Base-by-base conservation (phyloP, 1,284 basidiomycete genomes). In the Rhodotorula mucilaginosa region DNA sequence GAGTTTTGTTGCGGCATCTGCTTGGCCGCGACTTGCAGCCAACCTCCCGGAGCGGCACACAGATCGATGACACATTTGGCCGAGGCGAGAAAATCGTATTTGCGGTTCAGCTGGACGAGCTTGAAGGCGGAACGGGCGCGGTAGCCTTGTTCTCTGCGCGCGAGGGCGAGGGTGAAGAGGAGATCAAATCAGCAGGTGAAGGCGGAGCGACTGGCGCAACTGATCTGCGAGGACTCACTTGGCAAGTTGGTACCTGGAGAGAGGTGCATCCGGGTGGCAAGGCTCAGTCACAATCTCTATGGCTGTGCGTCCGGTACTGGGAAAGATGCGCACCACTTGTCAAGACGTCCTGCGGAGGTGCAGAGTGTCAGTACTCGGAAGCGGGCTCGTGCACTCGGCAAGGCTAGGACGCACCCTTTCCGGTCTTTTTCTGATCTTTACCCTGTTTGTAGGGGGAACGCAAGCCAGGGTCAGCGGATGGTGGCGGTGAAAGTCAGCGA, bases 71-170 rank as follows among this genome's bases (percentile, higher is more conserved):
- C 93, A 82, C 96, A 98, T 87, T 89, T 87, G 47, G 97, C 90
- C 34, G 60, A 70, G 80, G 96, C 93, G 56, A 99, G 86, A 79
- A 99, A 91, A 54, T 89, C 88, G 83, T 91, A 99, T 84, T 98
- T 98, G 81, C 97, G 96, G 86, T 99, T 99, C 76, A 99, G 85
- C 82, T 99, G 97, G 69, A 99, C 95, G 70, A 99, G 88, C 84
- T 99, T 99, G 89, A 99, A 99, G 5, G 97, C 97, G 31, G 97
- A 98, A 86, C 97, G 96, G 77, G 97, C 97, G 74, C 97, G 91
- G 82, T 96, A 99, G 72, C 97, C 97, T 85, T 99, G 97, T 84
- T 99, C 96, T 77, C 86, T 87, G 65, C 68, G 21, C 10, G 26
- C 26, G 26, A 26, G 26, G 19, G 52, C 21, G 52, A 47, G 54